Evolutionary conservation across 2,329 filamentous ascomycete genomes (phyloP).

Genomic region (Fusarium algeriense): DNA sequence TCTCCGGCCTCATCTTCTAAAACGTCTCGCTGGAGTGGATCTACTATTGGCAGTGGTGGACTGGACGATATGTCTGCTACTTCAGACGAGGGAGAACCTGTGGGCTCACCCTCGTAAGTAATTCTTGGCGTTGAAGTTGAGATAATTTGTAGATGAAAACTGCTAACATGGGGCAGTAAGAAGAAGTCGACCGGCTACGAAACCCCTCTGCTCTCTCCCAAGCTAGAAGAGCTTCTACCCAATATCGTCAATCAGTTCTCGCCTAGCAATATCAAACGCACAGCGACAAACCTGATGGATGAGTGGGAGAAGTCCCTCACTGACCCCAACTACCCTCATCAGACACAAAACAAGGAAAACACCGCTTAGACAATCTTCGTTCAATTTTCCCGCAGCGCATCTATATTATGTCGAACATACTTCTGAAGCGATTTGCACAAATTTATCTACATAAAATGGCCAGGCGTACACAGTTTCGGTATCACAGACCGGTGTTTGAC

Average conservation of each 20-base stretch:
- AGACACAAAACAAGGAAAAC: constrained; percentile 52
- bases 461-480: constrained; percentile 33
- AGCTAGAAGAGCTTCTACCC: constrained; percentile 71
- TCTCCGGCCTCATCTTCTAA: constrained; percentile 62
- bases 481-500: constrained; percentile 43
- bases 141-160: background rate
- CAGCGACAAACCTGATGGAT: constrained; percentile 86
- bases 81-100: constrained; percentile 63
- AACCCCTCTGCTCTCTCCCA: constrained; percentile 54
- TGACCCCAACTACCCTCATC: constrained; percentile 47
- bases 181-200: constrained; percentile 50
- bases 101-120: constrained; percentile 63
- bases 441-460: constrained; percentile 28
- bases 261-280: constrained; percentile 82
- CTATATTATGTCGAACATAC: constrained; percentile 36
- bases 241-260: constrained; percentile 78
- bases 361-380: constrained; percentile 35
- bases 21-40: constrained; percentile 74
- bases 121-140: constrained; percentile 15
- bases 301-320: constrained; percentile 82
- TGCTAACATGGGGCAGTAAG: constrained; percentile 47
- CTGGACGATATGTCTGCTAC: constrained; percentile 60
- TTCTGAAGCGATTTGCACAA: constrained; percentile 35
- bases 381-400: constrained; percentile 28
- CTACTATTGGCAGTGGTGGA: constrained; percentile 61